Base-by-base conservation (phyloP, 352 stramenopile species). In the Phytophthora pistaciae region DNA sequence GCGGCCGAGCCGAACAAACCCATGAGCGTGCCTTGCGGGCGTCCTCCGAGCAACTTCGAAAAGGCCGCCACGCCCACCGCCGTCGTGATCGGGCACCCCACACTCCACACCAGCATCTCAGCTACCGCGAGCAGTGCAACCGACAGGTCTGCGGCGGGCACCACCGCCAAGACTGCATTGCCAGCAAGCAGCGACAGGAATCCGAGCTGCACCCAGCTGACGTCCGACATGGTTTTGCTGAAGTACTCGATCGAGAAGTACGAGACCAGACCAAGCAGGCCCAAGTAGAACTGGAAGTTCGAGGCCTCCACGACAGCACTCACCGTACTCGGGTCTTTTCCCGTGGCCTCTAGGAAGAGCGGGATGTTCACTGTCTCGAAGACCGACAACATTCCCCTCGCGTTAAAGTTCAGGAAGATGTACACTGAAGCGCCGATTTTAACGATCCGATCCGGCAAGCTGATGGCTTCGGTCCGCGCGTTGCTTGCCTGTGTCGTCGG, bases 301-400 rank as follows among this genome's bases (percentile, higher is more conserved):
- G 87, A 92, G 3, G 85, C 85, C 33, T 74, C 74, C 29, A 90
- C 70, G 4, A 92, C 84, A 0, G 87, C 74, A 6, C 64, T 61
- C 5, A 79, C 69, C 16, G 70, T 88, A 3, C 58, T 71, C 3
- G 83, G 82, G 38, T 89, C 79, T 53, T 79, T 84, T n/a, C 79
- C 82, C 18, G 83, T 91, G 58, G 88, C 82, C 53, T 88, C 49
- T 16, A 94, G 64, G 67, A 91, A 91, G 5, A 94, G 64, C 48
- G 87, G 83, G 44, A 92, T 88, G 56, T 92, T 92, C 50, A 94
- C 80, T 16, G 86, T 93, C 60, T 92, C 86, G 59, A 93, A 93
- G 16, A 93, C 86, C 0, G 84, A 92, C 31, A 93, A 64, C 62
- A 93, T 91, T 23, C 86, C 86, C 13, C 84, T 72, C 6, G 80